Evolutionary conservation across 2,329 filamentous ascomycete genomes (phyloP).

Genomic region (Penicillium sp.): DNA sequence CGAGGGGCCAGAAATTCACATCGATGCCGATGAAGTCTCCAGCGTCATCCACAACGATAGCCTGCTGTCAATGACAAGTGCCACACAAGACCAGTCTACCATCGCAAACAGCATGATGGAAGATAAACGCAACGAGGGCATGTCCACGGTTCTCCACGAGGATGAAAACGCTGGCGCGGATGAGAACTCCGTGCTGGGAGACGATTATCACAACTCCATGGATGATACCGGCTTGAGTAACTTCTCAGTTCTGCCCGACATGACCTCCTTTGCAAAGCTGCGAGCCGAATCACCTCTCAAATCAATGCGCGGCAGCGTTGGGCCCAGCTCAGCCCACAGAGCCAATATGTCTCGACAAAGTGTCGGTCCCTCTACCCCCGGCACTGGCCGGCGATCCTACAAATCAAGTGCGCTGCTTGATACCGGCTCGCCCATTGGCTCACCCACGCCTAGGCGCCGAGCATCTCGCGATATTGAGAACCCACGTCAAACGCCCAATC

Average conservation of each 20-base stretch:
- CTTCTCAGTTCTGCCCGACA: constrained; percentile 86
- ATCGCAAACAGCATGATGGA: constrained; percentile 43
- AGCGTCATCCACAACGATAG: constrained; percentile 27
- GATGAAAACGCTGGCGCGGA: constrained; percentile 29
- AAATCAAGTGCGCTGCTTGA: constrained; percentile 37
- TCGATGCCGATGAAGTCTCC: constrained; percentile 34
- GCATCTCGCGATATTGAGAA: constrained; percentile 48
- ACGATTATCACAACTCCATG: constrained; percentile 37
- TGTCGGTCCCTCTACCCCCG: constrained; percentile 48
- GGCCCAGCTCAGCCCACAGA: constrained; percentile 45
- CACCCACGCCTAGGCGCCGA: constrained; percentile 56
- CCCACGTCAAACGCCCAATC: constrained; percentile 69
- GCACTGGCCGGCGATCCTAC: constrained; percentile 49
- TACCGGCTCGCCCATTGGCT: constrained; percentile 37
- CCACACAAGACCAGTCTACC: constrained; percentile 21
- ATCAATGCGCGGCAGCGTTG: constrained; percentile 38
- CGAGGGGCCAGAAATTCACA: constrained; percentile 27
- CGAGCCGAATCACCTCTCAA: constrained; percentile 66
- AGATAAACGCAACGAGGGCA: constrained; percentile 45
- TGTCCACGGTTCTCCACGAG: constrained; percentile 46
- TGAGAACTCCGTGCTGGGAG: constrained; percentile 33
- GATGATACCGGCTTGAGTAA: constrained; percentile 68
- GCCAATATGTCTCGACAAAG: constrained; percentile 21
- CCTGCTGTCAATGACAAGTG: constrained; percentile 14
- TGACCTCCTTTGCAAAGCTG: constrained; percentile 80